A percentile compares a stretch with the other conserved stretches of the same genome.
Evolutionary conservation across 257 asterid genomes (phyloP).

Genomic region (Solanum virginianum): DNA sequence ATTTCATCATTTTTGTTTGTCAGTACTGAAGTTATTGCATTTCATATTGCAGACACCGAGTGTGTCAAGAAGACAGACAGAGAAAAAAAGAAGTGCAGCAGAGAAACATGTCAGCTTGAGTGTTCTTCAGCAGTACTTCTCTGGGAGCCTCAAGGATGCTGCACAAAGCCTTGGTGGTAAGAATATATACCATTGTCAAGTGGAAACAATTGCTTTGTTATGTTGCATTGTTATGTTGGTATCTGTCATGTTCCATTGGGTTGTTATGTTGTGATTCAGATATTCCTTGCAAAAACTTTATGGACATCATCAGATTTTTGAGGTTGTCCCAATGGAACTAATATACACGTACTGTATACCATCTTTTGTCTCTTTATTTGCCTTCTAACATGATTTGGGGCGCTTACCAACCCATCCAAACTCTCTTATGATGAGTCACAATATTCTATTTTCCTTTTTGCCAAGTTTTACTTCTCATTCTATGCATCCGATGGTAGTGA

Average conservation of each 20-base stretch:
- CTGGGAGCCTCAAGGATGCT: constrained; percentile 94
- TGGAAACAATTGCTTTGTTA: background rate
- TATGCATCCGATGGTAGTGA: background rate
- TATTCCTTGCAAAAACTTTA: background rate
- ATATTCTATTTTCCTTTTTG: background rate
- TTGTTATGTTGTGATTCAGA: background rate
- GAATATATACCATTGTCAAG: constrained; percentile 7
- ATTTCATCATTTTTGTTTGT: background rate
- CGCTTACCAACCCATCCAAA: background rate
- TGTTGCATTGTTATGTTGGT: background rate
- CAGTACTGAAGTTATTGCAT: background rate
- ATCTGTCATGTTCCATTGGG: background rate
- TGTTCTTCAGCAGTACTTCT: constrained; percentile 73
- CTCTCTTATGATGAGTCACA: background rate
- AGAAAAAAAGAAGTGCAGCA: constrained; percentile 62
- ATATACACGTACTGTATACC: background rate
- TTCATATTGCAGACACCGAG: background rate
- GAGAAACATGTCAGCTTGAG: constrained; percentile 81
- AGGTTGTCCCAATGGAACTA: background rate
- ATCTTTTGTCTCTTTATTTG: background rate
- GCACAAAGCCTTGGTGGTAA: constrained; percentile 95
- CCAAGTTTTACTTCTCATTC: background rate
- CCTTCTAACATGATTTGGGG: background rate
- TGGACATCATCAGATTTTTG: background rate
- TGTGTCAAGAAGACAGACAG: constrained; percentile 30